Base-by-base conservation (phyloP, 305 asterid species). In the Fraxinus greggii region DNA sequence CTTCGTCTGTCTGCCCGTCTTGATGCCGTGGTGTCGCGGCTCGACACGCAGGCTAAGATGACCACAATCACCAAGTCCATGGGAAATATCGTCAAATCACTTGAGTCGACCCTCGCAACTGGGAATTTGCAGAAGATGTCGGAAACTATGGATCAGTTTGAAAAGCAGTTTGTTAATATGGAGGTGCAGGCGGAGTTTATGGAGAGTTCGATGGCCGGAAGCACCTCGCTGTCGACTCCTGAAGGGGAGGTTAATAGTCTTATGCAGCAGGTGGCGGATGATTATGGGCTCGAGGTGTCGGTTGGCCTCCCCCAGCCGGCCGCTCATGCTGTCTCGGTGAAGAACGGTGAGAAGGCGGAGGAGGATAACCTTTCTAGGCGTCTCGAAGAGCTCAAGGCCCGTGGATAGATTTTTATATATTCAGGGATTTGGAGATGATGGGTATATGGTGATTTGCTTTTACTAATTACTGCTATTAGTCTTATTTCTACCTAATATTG, bases 161-260 rank as follows among this genome's bases (percentile, higher is more conserved):
- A 95, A 92, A 86, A 82, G 84, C 99, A 95, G 86, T 95, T 95
- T 78, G 98, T 95, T 42, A 94, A 95, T 78, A 95, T 95, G 99
- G 99, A 95, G 82, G 98, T 95, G 3, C 99, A 95, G 89, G 98
- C 99, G 0, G 99, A 92, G 90, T 95, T 95, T 33, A 95, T 95
- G 99, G 99, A 95, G 97, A 93, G 90, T 40, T 93, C 98, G 36
- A 95, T 95, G 99, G 97, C 99, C 1, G 99, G 99, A 3, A 92
- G 97, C 86, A 95, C 99, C 8, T 93, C 98, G 17, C 88, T 95
- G n/a, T 92, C 97, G 2, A 95, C 99, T 5, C 97, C 99, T 19
- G 99, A 95, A 78, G 93, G 92, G 15, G 98, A 95, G 40, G 99
- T 95, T 21, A 92, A 91, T 85, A 91, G 89, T 79, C 87, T 95